Conservation (phyloP, 495 filamentous ascomycete genomes). For the Beverwykella pulmonaria region DNA sequence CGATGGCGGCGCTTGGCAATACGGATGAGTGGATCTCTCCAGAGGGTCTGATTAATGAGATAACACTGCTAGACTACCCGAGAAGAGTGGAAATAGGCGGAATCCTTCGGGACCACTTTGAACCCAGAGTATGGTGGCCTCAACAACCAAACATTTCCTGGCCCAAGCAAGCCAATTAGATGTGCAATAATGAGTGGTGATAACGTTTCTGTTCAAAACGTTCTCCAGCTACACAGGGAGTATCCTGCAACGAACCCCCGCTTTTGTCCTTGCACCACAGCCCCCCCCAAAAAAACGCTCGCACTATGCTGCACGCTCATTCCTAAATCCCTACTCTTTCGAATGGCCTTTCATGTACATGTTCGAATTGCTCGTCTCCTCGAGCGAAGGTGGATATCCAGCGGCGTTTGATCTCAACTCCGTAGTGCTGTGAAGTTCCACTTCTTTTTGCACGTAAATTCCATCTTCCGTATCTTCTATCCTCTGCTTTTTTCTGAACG, state of each 20-base stretch:
- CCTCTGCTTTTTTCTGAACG: not conserved
- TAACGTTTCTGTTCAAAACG: too few species aligned
- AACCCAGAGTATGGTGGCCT: not conserved
- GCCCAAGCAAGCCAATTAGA: too few species aligned
- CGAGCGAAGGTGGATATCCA: slow-evolving; percentile 8
- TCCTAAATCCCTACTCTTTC: not conserved
- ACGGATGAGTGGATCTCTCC: too few species aligned
- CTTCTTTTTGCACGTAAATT: slow-evolving; percentile 22
- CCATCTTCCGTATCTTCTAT: not conserved
- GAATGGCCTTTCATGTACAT: not conserved
- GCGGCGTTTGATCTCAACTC: slow-evolving; percentile 17
- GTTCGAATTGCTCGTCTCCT: slow-evolving; percentile 5
- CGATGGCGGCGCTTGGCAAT: too few species aligned
- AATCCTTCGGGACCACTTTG: not conserved
- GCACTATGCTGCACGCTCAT: not conserved
- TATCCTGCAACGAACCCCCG: too few species aligned
- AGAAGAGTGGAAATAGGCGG: not conserved
- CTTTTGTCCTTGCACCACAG: too few species aligned
- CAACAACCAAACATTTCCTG: not conserved
- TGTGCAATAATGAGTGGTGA: too few species aligned
- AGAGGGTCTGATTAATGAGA: too few species aligned
- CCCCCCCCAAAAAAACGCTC: not conserved
- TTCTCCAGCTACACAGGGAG: not conserved
- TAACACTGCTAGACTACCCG: too few species aligned
- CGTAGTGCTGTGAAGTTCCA: slow-evolving; percentile 27